Evolutionary conservation across 208 protist species (phyloP).

Genomic region (Leishmania turanica): DNA sequence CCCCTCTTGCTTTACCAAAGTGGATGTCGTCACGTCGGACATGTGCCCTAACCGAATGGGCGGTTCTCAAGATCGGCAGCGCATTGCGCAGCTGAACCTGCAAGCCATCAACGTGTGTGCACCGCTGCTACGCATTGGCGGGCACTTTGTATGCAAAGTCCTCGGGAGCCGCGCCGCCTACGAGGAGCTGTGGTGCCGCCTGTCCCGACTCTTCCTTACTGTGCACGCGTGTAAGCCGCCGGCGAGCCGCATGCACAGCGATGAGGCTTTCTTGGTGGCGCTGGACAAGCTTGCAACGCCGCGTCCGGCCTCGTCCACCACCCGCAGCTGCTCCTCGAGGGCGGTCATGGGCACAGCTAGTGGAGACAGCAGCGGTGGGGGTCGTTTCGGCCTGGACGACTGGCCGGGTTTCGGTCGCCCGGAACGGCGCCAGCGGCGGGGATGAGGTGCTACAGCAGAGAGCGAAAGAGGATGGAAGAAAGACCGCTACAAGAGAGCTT

Average conservation of each 20-base stretch:
- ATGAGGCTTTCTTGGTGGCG: conserved; percentile 78
- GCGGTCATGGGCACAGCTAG: neutral
- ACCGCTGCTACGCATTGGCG: conserved; percentile 50
- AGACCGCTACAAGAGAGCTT: neutral
- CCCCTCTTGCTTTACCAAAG: conserved; percentile 13
- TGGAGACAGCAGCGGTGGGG: conserved; percentile 17
- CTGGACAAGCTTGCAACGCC: conserved; percentile 34
- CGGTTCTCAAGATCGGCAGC: conserved; percentile 66
- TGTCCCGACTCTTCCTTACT: conserved; percentile 44
- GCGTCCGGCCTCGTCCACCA: conserved; percentile 6
- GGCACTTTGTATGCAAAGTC: conserved; percentile 86
- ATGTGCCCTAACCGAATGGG: conserved; percentile 87
- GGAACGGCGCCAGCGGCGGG: conserved; percentile 1
- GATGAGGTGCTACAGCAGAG: neutral
- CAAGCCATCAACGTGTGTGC: conserved; percentile 52
- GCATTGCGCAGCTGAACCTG: conserved; percentile 55
- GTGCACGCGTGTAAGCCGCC: conserved; percentile 65
- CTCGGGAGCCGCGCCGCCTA: conserved; percentile 59
- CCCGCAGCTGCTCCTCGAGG: neutral
- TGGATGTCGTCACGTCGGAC: conserved; percentile 83
- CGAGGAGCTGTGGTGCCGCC: conserved; percentile 40
- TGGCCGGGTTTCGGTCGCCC: conserved; percentile 64
- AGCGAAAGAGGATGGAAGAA: neutral
- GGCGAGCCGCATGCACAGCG: conserved; percentile 66
- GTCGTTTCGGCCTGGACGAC: conserved; percentile 61